These are phyloP conservation scores for Naganishia cerealis DNA, from an alignment of 1,284 basidiomycete genomes.

Conservation along the genomic window DNA sequence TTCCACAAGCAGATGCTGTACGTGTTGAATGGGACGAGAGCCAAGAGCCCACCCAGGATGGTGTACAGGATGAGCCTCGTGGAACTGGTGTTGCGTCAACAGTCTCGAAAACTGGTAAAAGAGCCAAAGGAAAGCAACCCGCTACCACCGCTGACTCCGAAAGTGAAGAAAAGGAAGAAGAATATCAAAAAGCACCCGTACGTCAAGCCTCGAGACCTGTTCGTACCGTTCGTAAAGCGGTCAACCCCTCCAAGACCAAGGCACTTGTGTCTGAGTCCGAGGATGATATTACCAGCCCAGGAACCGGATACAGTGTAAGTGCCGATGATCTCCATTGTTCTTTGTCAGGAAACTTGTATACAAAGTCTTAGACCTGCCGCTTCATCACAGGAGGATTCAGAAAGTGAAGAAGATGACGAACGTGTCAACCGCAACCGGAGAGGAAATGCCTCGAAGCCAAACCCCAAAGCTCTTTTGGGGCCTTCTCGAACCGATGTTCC, in stretches of 20 bases:
- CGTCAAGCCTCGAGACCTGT: background rate
- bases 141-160: background rate
- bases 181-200: constrained; percentile 9
- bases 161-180: background rate
- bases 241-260: background rate
- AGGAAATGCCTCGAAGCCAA: background rate
- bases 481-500: constrained; percentile 5
- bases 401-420: background rate
- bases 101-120: no score
- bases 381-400: constrained; percentile 2
- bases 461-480: constrained; percentile 9
- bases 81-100: no score
- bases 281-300: background rate
- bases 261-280: constrained; percentile 12
- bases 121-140: background rate
- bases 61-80: no score
- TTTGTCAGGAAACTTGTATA: background rate
- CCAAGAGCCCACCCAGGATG: constrained; percentile 2
- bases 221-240: background rate
- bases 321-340: background rate
- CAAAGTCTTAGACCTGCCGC: background rate
- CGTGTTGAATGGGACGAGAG: constrained; percentile 28
- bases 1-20: constrained; percentile 20
- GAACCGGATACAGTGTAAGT: constrained; percentile 6
- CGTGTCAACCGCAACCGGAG: background rate